Evolutionary conservation across 2,329 filamentous ascomycete genomes (phyloP).

Genomic region (Sclerotinia trifoliorum): DNA sequence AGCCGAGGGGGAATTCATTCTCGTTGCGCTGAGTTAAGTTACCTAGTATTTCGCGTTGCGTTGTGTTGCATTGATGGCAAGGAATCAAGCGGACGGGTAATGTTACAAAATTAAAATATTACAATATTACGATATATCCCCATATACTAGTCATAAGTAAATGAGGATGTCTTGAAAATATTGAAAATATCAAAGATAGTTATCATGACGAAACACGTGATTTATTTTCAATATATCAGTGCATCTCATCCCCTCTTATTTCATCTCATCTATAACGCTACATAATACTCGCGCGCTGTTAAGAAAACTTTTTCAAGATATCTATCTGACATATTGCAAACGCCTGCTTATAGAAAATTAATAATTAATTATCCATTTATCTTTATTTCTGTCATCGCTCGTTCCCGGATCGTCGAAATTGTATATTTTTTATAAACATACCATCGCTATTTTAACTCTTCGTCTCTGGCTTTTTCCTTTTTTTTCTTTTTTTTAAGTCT

Average conservation of each 20-base stretch:
- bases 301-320: not conserved
- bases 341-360: no score
- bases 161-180: not conserved
- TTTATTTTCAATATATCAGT: no score
- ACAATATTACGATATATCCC: not conserved
- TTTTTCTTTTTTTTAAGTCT: no score
- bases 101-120: no score
- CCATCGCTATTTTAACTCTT: not conserved
- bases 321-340: not conserved
- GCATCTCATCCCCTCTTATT: no score
- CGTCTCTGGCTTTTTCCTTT: not conserved
- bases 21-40: no score
- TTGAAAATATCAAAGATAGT: no score
- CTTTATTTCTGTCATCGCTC: not conserved
- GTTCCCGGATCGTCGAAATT: not conserved
- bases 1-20: no score
- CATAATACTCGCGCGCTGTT: not conserved
- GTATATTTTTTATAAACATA: not conserved
- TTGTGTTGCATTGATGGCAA: no score
- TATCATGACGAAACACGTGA: no score
- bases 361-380: not conserved
- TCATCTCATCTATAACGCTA: not conserved
- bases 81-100: no score
- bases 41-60: no score
- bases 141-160: not conserved